These are phyloP conservation scores for Erysimum cheiranthoides DNA, from an alignment of 345 rosid genomes.

Conservation along the genomic window DNA sequence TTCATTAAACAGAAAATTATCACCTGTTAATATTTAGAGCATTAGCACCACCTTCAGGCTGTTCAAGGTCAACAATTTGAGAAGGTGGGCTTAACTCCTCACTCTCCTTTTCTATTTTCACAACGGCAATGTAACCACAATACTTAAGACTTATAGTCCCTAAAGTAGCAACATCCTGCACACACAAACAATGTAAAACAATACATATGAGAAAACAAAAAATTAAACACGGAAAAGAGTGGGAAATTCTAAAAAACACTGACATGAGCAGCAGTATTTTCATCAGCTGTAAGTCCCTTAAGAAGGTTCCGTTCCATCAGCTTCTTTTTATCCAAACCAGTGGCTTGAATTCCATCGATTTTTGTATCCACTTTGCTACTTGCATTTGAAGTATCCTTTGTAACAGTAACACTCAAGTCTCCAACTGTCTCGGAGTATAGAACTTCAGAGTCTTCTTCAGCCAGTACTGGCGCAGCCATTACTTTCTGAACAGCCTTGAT, in stretches of 20 bases:
- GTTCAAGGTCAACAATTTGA: constrained; percentile 77
- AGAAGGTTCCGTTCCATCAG: constrained; percentile 79
- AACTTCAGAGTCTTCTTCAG: constrained; percentile 44
- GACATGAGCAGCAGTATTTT: constrained; percentile 95
- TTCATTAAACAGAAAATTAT: background rate
- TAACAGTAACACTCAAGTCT: constrained; percentile 66
- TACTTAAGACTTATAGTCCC: constrained; percentile 82
- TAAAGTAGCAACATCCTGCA: constrained; percentile 84
- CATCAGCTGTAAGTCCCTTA: constrained; percentile 98
- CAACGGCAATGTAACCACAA: constrained; percentile 83
- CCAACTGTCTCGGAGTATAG: constrained; percentile 69
- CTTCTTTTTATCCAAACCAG: constrained; percentile 63
- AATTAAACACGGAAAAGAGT: constrained; percentile 1
- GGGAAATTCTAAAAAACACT: constrained; percentile 47
- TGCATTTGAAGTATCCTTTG: constrained; percentile 71
- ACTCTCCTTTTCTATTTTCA: constrained; percentile 68
- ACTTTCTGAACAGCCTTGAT: constrained; percentile 73
- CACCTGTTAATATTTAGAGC: constrained; percentile 97
- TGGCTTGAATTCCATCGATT: constrained; percentile 82
- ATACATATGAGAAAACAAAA: background rate
- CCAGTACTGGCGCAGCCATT: constrained; percentile 50
- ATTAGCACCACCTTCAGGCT: constrained; percentile 98
- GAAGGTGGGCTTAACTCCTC: constrained; percentile 54
- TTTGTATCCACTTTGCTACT: constrained; percentile 89
- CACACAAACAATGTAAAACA: constrained; percentile 35